These are phyloP conservation scores for Mycena haematopus DNA, from an alignment of 768 basidiomycete species.

Conservation along the genomic window DNA sequence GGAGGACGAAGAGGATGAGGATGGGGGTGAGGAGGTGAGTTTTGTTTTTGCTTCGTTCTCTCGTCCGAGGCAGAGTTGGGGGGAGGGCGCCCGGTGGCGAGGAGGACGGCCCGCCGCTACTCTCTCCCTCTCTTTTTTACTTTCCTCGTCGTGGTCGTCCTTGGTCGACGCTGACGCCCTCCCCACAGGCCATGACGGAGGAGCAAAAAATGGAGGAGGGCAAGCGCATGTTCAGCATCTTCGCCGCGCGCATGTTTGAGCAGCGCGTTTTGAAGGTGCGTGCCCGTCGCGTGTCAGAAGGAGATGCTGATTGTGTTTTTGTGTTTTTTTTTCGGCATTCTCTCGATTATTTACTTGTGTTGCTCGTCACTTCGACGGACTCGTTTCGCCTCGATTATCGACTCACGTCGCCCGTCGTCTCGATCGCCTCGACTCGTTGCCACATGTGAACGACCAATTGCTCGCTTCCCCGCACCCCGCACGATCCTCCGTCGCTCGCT, in stretches of 20 bases:
- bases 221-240: slow-evolving; percentile 99
- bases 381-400: background rate
- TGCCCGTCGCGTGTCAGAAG: background rate
- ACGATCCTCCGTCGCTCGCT: background rate
- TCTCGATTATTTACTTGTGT: background rate
- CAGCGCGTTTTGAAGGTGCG: slow-evolving; percentile 87
- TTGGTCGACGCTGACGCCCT: slow-evolving; percentile 7
- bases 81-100: too few relatives aligned
- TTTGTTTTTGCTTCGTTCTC: background rate
- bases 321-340: background rate
- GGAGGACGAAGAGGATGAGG: slow-evolving; percentile 31
- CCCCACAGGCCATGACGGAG: slow-evolving; percentile 80
- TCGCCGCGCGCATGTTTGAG: slow-evolving; percentile 99
- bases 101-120: too few relatives aligned
- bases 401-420: too few relatives aligned
- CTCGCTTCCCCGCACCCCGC: background rate
- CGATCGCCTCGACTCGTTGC: too few relatives aligned
- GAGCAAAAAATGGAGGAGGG: slow-evolving; percentile 98
- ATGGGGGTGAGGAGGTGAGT: slow-evolving; percentile 49
- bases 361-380: too few relatives aligned
- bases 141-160: background rate
- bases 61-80: too few relatives aligned
- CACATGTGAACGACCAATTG: too few relatives aligned
- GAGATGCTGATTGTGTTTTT: background rate
- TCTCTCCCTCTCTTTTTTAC: too few relatives aligned